phyloP scores from a whole-genome alignment of 2,329 filamentous ascomycete species.

The Trichoderma polysporum region DNA sequence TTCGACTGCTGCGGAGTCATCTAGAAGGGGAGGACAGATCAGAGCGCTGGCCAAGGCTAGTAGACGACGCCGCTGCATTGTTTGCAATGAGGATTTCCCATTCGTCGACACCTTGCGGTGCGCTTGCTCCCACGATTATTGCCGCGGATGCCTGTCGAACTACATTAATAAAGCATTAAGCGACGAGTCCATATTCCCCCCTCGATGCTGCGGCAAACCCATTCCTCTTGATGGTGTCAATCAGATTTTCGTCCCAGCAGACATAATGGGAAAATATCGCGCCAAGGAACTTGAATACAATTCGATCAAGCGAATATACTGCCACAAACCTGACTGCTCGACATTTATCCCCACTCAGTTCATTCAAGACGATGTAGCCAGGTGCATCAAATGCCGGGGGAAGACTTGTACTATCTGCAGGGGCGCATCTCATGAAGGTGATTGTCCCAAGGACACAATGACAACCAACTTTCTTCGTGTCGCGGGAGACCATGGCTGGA shows the following conservation, averaged over 20 bases:
- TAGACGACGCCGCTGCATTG: slow-evolving; percentile 1
- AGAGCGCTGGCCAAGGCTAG: not conserved
- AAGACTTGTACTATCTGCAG: slow-evolving; percentile 55
- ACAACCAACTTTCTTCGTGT: slow-evolving; percentile 41
- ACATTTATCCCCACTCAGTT: slow-evolving; percentile 43
- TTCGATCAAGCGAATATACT: slow-evolving; percentile 52
- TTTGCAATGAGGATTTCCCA: slow-evolving; percentile 6
- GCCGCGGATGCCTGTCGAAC: slow-evolving; percentile 43
- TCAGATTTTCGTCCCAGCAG: slow-evolving; percentile 35
- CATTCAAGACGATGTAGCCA: slow-evolving; percentile 37
- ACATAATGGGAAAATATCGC: slow-evolving; percentile 39
- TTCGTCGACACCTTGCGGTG: slow-evolving; percentile 6
- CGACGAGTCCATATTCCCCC: slow-evolving; percentile 54
- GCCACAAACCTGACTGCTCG: slow-evolving; percentile 43
- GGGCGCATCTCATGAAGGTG: slow-evolving; percentile 40
- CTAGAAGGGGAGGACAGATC: not conserved
- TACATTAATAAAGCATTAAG: slow-evolving; percentile 43
- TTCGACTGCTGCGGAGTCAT: not conserved
- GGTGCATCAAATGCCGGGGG: slow-evolving; percentile 42
- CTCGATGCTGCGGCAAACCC: slow-evolving; percentile 47
- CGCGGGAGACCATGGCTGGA: slow-evolving; percentile 68
- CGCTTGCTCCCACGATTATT: slow-evolving; percentile 52
- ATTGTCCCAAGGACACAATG: slow-evolving; percentile 46
- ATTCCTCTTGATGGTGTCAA: slow-evolving; percentile 39
- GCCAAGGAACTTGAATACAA: slow-evolving; percentile 50